phyloP scores from a whole-genome alignment of 495 filamentous ascomycete genomes.

The Aspergillus homomorphus region DNA sequence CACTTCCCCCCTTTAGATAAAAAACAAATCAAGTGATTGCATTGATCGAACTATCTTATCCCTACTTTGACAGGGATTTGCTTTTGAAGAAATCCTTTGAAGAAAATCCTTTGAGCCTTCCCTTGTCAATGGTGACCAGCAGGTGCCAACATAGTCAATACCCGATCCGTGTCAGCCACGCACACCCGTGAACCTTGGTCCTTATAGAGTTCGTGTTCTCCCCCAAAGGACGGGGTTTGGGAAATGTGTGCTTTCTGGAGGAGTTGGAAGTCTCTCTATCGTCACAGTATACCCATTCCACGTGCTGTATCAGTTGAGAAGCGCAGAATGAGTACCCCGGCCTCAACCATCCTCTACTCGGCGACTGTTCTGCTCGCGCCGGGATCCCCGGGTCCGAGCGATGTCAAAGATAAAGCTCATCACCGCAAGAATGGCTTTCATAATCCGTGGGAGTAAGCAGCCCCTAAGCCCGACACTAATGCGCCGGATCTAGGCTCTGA shows the following conservation, averaged over 20 bases:
- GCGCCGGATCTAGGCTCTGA: conserved; percentile 15
- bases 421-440: conserved; percentile 57
- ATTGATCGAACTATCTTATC: not conserved
- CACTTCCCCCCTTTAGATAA: not conserved
- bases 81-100: not conserved
- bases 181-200: not conserved
- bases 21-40: not conserved
- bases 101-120: too few relatives aligned
- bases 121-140: not conserved
- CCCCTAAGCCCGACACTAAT: not conserved
- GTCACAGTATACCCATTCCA: conserved; percentile 9
- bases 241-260: conserved; percentile 31
- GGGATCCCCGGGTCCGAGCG: conserved; percentile 48
- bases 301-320: conserved; percentile 13
- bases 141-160: not conserved
- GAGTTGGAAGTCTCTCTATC: conserved; percentile 8
- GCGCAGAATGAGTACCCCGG: conserved; percentile 43
- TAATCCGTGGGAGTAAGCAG: conserved; percentile 57
- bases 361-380: conserved; percentile 48
- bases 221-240: not conserved
- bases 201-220: not conserved
- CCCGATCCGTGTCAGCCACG: not conserved
- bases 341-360: conserved; percentile 52
- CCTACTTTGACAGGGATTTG: not conserved
- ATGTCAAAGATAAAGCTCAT: conserved; percentile 53